A percentile compares a stretch with the other conserved stretches of the same genome.
phyloP scores from a whole-genome alignment of 345 rosid species.

The Carallia pectinifolia region DNA sequence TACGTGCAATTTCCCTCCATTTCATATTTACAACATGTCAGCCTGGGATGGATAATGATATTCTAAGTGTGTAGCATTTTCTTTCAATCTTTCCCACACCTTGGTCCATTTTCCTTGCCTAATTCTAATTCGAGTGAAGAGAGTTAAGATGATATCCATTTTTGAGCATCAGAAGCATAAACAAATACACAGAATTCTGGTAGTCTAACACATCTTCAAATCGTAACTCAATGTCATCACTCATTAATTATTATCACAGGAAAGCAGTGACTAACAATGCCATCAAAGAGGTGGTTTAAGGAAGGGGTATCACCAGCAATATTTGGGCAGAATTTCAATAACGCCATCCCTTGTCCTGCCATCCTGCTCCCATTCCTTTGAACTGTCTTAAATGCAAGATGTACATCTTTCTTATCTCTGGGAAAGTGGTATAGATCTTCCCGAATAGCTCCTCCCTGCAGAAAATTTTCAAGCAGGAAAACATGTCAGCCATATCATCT shows the following conservation, averaged over 20 bases:
- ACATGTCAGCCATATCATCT: background rate
- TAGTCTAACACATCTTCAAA: slow-evolving; percentile 85
- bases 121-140: slow-evolving; percentile 43
- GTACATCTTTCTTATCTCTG: slow-evolving; percentile 79
- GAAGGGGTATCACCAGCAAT: slow-evolving; percentile 96
- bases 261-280: slow-evolving; percentile 76
- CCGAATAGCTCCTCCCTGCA: slow-evolving; percentile 72
- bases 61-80: slow-evolving; percentile 50
- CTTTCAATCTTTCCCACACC: slow-evolving; percentile 70
- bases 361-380: slow-evolving; percentile 56
- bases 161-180: slow-evolving; percentile 70
- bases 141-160: slow-evolving; percentile 57
- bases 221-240: slow-evolving; percentile 83
- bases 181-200: slow-evolving; percentile 69
- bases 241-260: slow-evolving; percentile 82
- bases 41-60: slow-evolving; percentile 66
- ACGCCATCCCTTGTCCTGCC: slow-evolving; percentile 83
- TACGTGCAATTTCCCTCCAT: slow-evolving; percentile 66
- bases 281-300: slow-evolving; percentile 86
- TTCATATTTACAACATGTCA: slow-evolving; percentile 84
- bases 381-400: slow-evolving; percentile 69
- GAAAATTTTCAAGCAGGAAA: slow-evolving; percentile 2
- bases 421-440: slow-evolving; percentile 82
- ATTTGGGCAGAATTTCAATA: slow-evolving; percentile 76
- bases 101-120: slow-evolving; percentile 54